phyloP scores from a whole-genome alignment of 768 basidiomycete genomes.

The Lactarius tabidus region DNA sequence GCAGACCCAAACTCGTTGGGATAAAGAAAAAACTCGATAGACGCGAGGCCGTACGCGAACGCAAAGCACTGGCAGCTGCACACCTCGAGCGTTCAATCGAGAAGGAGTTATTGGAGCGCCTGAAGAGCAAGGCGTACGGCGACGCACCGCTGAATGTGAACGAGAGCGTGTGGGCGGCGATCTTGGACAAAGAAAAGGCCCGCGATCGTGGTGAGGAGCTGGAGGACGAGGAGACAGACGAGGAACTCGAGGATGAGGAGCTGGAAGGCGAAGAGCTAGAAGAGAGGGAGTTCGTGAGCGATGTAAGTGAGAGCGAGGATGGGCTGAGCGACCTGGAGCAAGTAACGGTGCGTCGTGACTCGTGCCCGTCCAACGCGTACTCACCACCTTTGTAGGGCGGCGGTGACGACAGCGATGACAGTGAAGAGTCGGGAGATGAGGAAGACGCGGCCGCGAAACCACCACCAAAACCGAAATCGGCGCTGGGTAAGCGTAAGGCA shows the following conservation, averaged over 20 bases:
- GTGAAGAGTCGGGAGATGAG: slow-evolving; percentile 15
- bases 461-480: slow-evolving; percentile 9
- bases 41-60: slow-evolving; percentile 86
- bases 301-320: slow-evolving; percentile 65
- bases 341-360: slow-evolving; percentile 46
- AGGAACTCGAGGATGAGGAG: slow-evolving; percentile 44
- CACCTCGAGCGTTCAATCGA: slow-evolving; percentile 94
- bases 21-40: slow-evolving; percentile 97
- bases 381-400: slow-evolving; percentile 9
- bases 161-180: slow-evolving; percentile 91
- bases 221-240: slow-evolving; percentile 36
- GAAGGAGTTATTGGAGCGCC: slow-evolving; percentile 91
- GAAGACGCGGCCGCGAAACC: slow-evolving; percentile 1
- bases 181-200: slow-evolving; percentile 72
- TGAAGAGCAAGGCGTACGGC: slow-evolving; percentile 96
- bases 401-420: slow-evolving; percentile 1
- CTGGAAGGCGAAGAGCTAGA: slow-evolving; percentile 49
- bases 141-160: slow-evolving; percentile 98
- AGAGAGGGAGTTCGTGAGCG: slow-evolving; percentile 71
- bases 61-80: slow-evolving; percentile 93
- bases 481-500: slow-evolving; percentile 18
- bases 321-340: slow-evolving; percentile 66
- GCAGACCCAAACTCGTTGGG: slow-evolving; percentile 86
- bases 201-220: slow-evolving; percentile 45
- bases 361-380: not conserved